Percentiles rank a stretch among this genome's conserved stretches.
Conservation (phyloP, 495 filamentous ascomycete genomes). For the Aspergillus diversus region DNA sequence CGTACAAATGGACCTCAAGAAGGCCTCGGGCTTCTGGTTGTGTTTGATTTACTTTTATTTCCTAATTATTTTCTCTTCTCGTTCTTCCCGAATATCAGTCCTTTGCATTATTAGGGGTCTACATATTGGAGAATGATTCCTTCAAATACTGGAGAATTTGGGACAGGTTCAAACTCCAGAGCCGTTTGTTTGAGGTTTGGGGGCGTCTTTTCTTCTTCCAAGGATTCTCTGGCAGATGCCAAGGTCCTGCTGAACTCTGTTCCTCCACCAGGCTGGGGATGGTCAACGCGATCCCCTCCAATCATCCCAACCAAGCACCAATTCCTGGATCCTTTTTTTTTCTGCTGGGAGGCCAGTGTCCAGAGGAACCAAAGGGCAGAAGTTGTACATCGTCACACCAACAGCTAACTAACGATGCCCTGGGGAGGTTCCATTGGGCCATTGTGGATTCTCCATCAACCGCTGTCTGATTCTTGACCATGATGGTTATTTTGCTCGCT, state of each 20-base stretch:
- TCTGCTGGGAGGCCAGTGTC: neutral
- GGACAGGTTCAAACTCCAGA: neutral
- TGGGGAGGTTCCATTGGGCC: neutral
- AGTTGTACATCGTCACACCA: constrained; percentile 6
- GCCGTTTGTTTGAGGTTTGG: neutral
- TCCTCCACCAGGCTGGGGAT: constrained; percentile 1
- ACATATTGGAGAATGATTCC: neutral
- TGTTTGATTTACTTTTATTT: neutral
- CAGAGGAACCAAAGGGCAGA: neutral
- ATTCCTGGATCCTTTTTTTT: neutral
- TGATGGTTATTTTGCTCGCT: neutral
- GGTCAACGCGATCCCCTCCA: neutral
- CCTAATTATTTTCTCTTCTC: neutral
- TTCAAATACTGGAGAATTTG: neutral
- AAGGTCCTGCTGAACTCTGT: constrained; percentile 1
- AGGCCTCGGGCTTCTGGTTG: neutral
- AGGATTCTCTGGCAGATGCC: neutral
- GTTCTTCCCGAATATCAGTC: neutral
- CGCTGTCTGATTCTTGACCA: neutral
- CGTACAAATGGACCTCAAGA: neutral
- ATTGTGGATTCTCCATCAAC: neutral
- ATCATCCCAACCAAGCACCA: neutral
- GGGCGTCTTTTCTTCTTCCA: neutral
- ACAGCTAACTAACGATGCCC: constrained; percentile 2
- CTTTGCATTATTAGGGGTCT: neutral